phyloP scores from a whole-genome alignment of 2,329 filamentous ascomycete species.

The Colletotrichum tamarilloi region DNA sequence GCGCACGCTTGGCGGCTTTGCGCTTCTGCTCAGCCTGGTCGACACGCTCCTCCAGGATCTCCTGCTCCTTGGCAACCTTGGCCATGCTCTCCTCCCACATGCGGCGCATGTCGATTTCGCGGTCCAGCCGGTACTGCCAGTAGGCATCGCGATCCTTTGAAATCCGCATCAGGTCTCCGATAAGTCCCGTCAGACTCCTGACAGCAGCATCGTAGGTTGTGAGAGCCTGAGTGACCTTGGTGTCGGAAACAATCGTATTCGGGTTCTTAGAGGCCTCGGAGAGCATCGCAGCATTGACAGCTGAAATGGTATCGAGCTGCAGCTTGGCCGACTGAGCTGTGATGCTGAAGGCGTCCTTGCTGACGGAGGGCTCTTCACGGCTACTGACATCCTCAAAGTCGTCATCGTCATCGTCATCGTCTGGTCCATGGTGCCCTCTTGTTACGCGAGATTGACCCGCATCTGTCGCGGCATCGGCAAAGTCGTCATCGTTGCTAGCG shows the following conservation, averaged over 20 bases:
- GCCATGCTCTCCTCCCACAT: constrained; percentile 99
- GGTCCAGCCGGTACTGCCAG: constrained; percentile 95
- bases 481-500: constrained; percentile 65
- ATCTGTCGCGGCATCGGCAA: constrained; percentile 59
- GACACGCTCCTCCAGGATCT: constrained; percentile 87
- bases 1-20: constrained; percentile 86
- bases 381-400: constrained; percentile 80
- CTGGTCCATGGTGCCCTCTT: constrained; percentile 44
- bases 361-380: constrained; percentile 77
- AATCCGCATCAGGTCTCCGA: constrained; percentile 90
- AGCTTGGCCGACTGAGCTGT: constrained; percentile 90
- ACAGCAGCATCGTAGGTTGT: constrained; percentile 91
- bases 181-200: constrained; percentile 83
- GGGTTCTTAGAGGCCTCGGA: constrained; percentile 78
- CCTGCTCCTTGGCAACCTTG: constrained; percentile 93
- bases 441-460: constrained; percentile 52
- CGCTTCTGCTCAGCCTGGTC: constrained; percentile 92
- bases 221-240: constrained; percentile 80
- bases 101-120: constrained; percentile 88
- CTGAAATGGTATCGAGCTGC: constrained; percentile 89
- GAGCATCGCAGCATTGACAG: constrained; percentile 85
- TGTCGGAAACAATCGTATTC: constrained; percentile 77
- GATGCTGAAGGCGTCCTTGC: constrained; percentile 95
- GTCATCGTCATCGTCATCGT: constrained; percentile 78
- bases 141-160: constrained; percentile 94